Conservation (phyloP, 768 basidiomycete genomes). For the Dacryopinax spathularia region DNA sequence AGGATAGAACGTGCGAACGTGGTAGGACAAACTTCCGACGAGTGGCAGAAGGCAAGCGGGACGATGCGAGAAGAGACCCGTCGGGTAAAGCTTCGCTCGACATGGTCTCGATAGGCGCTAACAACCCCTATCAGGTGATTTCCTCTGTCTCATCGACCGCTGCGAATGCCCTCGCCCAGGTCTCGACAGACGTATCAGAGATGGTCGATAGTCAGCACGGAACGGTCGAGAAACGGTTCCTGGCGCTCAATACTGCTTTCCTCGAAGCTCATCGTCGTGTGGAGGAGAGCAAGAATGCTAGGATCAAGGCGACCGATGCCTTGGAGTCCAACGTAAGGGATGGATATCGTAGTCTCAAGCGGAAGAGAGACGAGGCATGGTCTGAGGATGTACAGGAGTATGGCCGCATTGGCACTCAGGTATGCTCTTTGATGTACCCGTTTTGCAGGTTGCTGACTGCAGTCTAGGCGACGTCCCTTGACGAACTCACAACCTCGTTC, state of each 20-base stretch:
- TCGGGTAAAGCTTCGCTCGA: slow-evolving; percentile 32
- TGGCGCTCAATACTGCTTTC: background rate
- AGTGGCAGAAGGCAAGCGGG: slow-evolving; percentile 37
- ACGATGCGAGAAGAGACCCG: slow-evolving; percentile 42
- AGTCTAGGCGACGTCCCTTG: slow-evolving; percentile 31
- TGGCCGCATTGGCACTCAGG: slow-evolving; percentile 12
- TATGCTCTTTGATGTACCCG: background rate
- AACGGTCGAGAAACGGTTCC: background rate
- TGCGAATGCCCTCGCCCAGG: slow-evolving; percentile 15
- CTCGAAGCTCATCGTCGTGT: background rate
- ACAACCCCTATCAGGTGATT: slow-evolving; percentile 27
- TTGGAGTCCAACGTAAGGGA: background rate
- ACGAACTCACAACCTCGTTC: slow-evolving; percentile 32
- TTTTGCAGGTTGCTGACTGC: background rate
- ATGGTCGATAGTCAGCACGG: background rate
- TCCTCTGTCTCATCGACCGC: background rate
- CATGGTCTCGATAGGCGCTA: slow-evolving; percentile 19
- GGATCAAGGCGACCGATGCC: slow-evolving; percentile 1
- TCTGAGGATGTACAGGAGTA: background rate
- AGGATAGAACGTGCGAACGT: slow-evolving; percentile 30
- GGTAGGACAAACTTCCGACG: slow-evolving; percentile 24
- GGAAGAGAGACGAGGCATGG: background rate
- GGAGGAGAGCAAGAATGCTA: background rate
- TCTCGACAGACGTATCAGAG: slow-evolving; percentile 37
- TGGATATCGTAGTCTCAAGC: background rate